Base-by-base conservation (phyloP, 176 grass and related monocot genomes). In the Juncus effusus region DNA sequence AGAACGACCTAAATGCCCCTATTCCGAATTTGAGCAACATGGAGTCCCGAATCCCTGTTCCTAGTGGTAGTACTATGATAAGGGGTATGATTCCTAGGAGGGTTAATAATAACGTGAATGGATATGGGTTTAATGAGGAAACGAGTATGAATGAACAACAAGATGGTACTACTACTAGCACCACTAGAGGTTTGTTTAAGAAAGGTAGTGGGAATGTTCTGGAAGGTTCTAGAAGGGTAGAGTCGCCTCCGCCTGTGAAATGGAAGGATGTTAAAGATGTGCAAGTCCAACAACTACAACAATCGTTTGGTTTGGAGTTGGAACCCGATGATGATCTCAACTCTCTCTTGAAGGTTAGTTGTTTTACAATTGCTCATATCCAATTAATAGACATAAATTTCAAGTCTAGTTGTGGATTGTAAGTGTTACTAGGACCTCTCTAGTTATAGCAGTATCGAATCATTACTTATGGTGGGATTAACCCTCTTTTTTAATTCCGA, bases 281-380 rank as follows among this genome's bases (percentile, higher is more conserved):
- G 37, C 55, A 63, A 66, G 8, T 40, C 4, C 44, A 47, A 47
- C 44, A 47, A 47, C 19, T 28, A 28, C 44, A 6, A 47, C 44
- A 72, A 72, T 72, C 54, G 39, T 72, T 61, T 65, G 60, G 38
- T 50, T 28, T 28, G 19, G 19, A 28, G 19, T 28, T 54, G 41
- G 72, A 76, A 44, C 44, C 82, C 58, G 61, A 80, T 38, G 82
- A 85, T 73, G 77, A 45, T 66, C 66, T 85, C 10, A 67, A 71
- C 76, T 62, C 61, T 57, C 82, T 85, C 60, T 66, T 85, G 54
- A 76, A 85, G 73, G 76, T 40, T 65, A 61, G 42, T 64, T 74
- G 37, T 45, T 7, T 4, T 67, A 37, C n/a, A 19, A 63, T 60
- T 61, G 3, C 42, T 4, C 42, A 64, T 28, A 28, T 28, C 19